A percentile compares a stretch with the other conserved stretches of the same genome.
Evolutionary conservation across 2,329 filamentous ascomycete species (phyloP).

Genomic region (Cordyceps fumosorosea): DNA sequence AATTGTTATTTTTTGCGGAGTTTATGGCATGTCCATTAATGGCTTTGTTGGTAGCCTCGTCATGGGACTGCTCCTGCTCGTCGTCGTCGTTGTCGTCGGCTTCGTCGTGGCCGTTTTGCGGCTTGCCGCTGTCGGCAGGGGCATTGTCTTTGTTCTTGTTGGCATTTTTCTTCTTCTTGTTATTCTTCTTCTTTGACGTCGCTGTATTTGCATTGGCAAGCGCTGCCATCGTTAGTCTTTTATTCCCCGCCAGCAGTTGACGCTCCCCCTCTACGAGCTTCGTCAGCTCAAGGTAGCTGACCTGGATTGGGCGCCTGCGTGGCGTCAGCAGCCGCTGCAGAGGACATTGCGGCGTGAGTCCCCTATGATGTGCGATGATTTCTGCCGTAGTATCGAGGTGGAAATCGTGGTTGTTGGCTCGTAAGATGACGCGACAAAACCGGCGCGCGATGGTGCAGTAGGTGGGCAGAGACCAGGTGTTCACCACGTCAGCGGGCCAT

Average conservation of each 20-base stretch:
- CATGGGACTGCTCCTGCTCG: slow-evolving; percentile 37
- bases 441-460: slow-evolving; percentile 4
- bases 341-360: slow-evolving; percentile 29
- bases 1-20: not conserved
- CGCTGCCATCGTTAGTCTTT: slow-evolving; percentile 17
- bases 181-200: slow-evolving; percentile 50
- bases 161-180: slow-evolving; percentile 53
- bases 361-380: not conserved
- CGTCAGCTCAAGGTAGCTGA: slow-evolving; percentile 19
- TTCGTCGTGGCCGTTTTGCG: slow-evolving; percentile 30
- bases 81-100: slow-evolving; percentile 35
- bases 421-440: slow-evolving; percentile 9
- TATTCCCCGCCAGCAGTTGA: not conserved
- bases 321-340: slow-evolving; percentile 29
- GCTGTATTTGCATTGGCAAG: slow-evolving; percentile 12
- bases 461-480: not conserved
- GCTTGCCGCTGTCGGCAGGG: slow-evolving; percentile 28
- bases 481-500: not conserved
- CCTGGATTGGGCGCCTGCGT: slow-evolving; percentile 30
- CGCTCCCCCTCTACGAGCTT: not conserved
- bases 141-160: slow-evolving; percentile 39
- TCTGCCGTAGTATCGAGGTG: slow-evolving; percentile 17
- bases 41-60: slow-evolving; percentile 17
- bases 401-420: slow-evolving; percentile 17
- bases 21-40: slow-evolving; percentile 50